Evolutionary conservation across 768 basidiomycete species (phyloP), one percentile per base, ranked within the genome.

Genomic region (Suillus subluteus): DNA sequence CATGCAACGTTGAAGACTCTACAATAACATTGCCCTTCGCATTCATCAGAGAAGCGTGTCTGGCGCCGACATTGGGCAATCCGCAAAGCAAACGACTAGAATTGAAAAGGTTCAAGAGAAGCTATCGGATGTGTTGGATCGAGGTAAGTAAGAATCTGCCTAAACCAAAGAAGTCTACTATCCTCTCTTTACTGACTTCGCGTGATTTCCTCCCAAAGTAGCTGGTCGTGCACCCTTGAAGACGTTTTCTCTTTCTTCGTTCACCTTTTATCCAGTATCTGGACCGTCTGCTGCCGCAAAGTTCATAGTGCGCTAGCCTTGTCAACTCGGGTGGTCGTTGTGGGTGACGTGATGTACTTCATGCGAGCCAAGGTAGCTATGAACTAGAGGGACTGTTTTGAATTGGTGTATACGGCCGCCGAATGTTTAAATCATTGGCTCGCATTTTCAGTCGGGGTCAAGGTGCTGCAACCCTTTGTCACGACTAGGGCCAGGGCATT

Each of bases 1-100:
- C 21, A 35, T 56, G 52, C 30, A 21, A 55, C 8, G 52, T 32
- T 15, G 44, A 66, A 26, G 65, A 69, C 61, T 74, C 65, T 68
- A 75, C 37, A 69, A 74, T 82, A 67, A 78, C 26, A 26, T 26
- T 76, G 52, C 91, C 91, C 13, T 82, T 84, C 67, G 83, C 87
- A 65, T 91, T 91, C 69, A 84, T 84, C n/a, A 75, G 76, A 65
- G 84, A 86, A 70, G 83, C 89, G 6, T 81, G 90, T 63, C 80
- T 80, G 2, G 87, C 82, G 23, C 78, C 92, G 62, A 84, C 76
- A 74, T 73, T 88, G 12, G 76, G 84, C 64, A 79, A 87, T 66
- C 78, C 88, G 40, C 87, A 86, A 58, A 72, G 9, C 81, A 87
- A 76, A 90, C 82, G 4, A 77, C 72, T 7, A 80, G 80, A 58